These are phyloP conservation scores for Mesembryanthemum crystallinum DNA, from an alignment of 148 eudicot genomes.

Conservation along the genomic window DNA sequence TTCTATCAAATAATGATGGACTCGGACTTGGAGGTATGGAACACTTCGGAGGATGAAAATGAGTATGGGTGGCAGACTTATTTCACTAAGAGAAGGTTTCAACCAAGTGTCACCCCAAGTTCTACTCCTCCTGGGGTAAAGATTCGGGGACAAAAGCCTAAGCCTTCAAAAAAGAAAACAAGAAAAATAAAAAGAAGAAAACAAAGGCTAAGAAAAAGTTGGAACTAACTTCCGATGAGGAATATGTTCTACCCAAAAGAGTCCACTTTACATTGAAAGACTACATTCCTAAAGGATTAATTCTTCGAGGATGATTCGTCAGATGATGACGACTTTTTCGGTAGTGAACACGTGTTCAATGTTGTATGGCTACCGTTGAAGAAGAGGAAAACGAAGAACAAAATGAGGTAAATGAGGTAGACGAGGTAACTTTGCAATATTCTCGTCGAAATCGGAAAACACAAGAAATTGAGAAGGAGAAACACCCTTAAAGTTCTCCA, in stretches of 20 bases:
- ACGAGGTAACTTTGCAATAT: background rate
- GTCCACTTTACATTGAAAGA: background rate
- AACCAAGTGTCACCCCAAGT: background rate
- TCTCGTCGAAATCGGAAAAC: background rate
- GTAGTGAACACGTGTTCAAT: background rate
- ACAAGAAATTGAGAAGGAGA: background rate
- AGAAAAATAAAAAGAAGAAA: background rate
- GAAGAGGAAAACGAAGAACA: background rate
- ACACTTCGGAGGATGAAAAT: background rate
- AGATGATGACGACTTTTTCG: background rate
- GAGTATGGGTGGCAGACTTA: background rate
- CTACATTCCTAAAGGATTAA: no score
- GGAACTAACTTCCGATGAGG: background rate
- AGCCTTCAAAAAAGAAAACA: no score
- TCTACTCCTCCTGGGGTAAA: background rate
- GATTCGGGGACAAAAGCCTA: background rate
- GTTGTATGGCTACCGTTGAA: background rate
- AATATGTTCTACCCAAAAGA: background rate
- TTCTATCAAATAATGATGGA: background rate
- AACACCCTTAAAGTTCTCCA: background rate
- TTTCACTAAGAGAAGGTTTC: background rate
- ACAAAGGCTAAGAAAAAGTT: no score
- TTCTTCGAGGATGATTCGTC: background rate
- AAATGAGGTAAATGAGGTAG: no score
- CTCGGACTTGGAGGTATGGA: background rate